Evolutionary conservation across 2,329 filamentous ascomycete species (phyloP), one percentile per base, ranked within the genome.

Genomic region (Fusarium caatingaense): DNA sequence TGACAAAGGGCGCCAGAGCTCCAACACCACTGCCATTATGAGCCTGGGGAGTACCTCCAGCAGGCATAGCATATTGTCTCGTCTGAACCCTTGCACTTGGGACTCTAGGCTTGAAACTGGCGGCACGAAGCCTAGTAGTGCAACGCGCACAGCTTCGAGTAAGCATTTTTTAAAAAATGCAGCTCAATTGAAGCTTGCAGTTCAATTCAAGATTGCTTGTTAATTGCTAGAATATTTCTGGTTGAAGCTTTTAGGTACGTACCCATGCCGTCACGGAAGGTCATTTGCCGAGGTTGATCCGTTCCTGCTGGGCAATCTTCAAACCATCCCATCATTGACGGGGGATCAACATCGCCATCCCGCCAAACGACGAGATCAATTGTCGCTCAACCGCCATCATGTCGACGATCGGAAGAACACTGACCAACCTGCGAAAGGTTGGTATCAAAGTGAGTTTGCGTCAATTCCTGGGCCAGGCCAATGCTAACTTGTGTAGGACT

Each of bases 401-500:
- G 96, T 98, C 96, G 86, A 97, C 93, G 66, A 85, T 97, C 76
- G 82, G 90, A 73, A 91, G 96, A 83, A 98, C 95, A 27, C 83
- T 98, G 78, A 87, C 90, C 82, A 97, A 98, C 81, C 80, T 98
- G 79, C 91, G 93, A 85, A 91, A 89, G 83, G 89, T 97, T 79
- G 96, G 96, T 58, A 78, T 98, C 78, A 97, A 94, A 91, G 94
- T 94, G 82, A 71, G 82, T 55, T 6, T 45, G 23, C 46, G 30
- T 23, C 12, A 23, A 18, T 40, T 10, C 9, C 42, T 42, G 67
- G 59, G 42, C 46, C 34, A 40, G 47, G 15, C 20, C 42, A 44
- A 66, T 65, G 57, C 70, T 75, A 54, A 75, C 73, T 48, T 61
- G 44, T 56, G 46, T 78, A 97, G 94, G 92, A 97, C 81, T 96